Evolutionary conservation across 371 early-diverging fungal species (phyloP), one percentile per base, ranked within the genome.

Genomic region (Syncephalastrum sp.): DNA sequence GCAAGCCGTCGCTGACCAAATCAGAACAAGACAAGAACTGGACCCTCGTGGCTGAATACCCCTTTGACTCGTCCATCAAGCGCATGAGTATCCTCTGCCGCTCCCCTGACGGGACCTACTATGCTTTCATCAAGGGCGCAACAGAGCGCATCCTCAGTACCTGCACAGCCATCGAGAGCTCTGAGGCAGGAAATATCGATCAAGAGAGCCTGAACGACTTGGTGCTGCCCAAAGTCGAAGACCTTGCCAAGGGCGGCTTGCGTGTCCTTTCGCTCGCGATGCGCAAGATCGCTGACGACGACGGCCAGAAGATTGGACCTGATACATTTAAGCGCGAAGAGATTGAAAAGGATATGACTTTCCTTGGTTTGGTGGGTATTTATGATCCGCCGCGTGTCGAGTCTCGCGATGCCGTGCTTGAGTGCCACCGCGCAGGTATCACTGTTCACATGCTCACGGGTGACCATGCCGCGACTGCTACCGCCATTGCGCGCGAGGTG

Each of bases 371-470:
- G n/a, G 92, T 95, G 46, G 96, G 96, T 44, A 85, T 98, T 44
- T 92, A 93, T 63, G 99, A 96, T 66, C 97, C 97, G 21, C 95
- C 97, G 23, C 90, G 91, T 15, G 71, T 79, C 3, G 91, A 90
- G 71, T 86, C 88, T 1, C 67, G 82, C 49, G 80, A 69, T 4
- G 93, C 94, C 43, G 94, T 96, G 15, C 77, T 84, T 65, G 83
- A 91, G 64, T 95, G 97, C 64, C 87, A 94, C 54, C 67, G 71
- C 25, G 97, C 97, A 5, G 97, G 97, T 47, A 95, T 98, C 71
- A 85, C 86, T 23, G 96, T 97, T 23, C 87, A 92, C 60, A 96
- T 97, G 95, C 81, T 97, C 24, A 97, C 97, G 0, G 97, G 97
- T 47, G 97, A 98, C 64, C 96, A 96, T 62, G 84, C 91, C 4